Evolutionary conservation across 108 stramenopile species (phyloP).

Genomic region (Chaetoceros muelleri): DNA sequence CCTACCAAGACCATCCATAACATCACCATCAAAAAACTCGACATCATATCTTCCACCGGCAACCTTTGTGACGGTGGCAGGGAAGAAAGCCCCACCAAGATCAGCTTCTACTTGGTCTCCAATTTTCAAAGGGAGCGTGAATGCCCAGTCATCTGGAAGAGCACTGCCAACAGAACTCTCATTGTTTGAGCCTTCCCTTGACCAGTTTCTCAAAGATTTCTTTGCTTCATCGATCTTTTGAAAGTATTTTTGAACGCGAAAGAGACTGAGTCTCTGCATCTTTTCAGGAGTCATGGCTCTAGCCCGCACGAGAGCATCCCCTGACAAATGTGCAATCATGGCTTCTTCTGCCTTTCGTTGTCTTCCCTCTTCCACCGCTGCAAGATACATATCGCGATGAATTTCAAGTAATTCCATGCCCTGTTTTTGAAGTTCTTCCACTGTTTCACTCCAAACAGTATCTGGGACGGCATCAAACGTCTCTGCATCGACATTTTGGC

Average conservation of each 20-base stretch:
- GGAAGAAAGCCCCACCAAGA: conserved; percentile 75
- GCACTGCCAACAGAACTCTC: neutral
- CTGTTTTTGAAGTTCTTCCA: conserved; percentile 37
- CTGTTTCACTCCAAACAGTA: conserved; percentile 43
- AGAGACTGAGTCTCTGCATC: conserved; percentile 60
- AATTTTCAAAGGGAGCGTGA: conserved; percentile 44
- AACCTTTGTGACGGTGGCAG: conserved; percentile 47
- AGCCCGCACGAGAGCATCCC: conserved; percentile 5
- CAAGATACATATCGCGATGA: conserved; percentile 78
- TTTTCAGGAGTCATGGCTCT: conserved; percentile 51
- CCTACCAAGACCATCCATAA: conserved; percentile 47
- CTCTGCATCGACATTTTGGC: conserved; percentile 29
- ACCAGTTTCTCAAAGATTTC: conserved; percentile 38
- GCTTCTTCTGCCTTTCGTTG: conserved; percentile 50
- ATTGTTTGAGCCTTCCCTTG: neutral
- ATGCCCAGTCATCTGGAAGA: conserved; percentile 57
- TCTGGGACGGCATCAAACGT: conserved; percentile 17
- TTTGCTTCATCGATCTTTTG: conserved; percentile 50
- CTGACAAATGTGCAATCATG: conserved; percentile 54
- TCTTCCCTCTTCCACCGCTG: conserved; percentile 69
- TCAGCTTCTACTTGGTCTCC: conserved; percentile 77
- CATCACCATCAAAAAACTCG: conserved; percentile 74
- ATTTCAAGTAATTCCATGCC: conserved; percentile 55
- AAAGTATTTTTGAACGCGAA: conserved; percentile 58
- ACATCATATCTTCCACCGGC: conserved; percentile 47